These are phyloP conservation scores for Entelexis paramagnoliae DNA, from an alignment of 1,139 yeast species.

Conservation along the genomic window DNA sequence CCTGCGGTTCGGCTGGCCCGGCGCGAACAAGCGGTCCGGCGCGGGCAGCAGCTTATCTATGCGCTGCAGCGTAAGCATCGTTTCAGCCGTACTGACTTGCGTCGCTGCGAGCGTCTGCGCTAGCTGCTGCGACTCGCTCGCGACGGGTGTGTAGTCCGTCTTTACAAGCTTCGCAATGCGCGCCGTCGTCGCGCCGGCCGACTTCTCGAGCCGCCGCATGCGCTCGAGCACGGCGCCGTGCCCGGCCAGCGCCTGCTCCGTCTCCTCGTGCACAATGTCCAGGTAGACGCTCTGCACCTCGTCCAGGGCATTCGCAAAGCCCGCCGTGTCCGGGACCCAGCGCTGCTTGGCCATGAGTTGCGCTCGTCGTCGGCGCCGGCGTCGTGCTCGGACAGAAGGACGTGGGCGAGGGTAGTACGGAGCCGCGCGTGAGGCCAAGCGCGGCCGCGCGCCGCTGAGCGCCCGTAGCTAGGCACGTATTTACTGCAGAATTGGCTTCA, in stretches of 20 bases:
- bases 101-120: conserved; percentile 2
- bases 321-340: conserved; percentile 13
- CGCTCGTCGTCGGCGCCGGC: neutral
- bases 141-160: conserved; percentile 2
- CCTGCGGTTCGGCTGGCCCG: conserved; percentile 7
- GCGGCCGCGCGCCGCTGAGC: too few species aligned
- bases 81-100: conserved; percentile 2
- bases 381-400: neutral
- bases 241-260: conserved; percentile 5
- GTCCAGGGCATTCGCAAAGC: conserved; percentile 3
- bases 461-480: too few species aligned
- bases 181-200: neutral
- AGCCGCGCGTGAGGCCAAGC: too few species aligned
- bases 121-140: neutral
- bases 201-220: conserved; percentile 15
- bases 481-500: too few species aligned
- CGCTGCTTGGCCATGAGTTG: conserved; percentile 1
- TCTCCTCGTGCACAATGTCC: conserved; percentile 10
- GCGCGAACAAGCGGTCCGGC: conserved; percentile 11
- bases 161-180: conserved; percentile 3
- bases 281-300: conserved; percentile 7
- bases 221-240: conserved; percentile 9
- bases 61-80: conserved; percentile 5
- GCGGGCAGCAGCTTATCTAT: conserved; percentile 13
- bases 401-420: neutral